phyloP scores from a whole-genome alignment of 257 asterid genomes.

The Anisodus tanguticus region DNA sequence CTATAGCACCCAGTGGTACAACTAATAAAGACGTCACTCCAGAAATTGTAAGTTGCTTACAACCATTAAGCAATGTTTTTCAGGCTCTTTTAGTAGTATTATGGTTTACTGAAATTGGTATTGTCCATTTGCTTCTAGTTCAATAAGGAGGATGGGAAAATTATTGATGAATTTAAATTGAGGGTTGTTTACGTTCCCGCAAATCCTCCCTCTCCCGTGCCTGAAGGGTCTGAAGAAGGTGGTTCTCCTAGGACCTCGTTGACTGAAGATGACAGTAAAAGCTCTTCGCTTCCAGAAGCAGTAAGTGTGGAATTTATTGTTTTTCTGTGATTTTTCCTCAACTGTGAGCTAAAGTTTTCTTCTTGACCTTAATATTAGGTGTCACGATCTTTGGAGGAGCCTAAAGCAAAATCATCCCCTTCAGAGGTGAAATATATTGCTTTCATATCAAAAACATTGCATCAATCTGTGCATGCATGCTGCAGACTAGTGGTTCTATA shows the following conservation, averaged over 20 bases:
- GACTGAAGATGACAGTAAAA: slow-evolving; percentile 61
- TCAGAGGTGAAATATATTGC: slow-evolving; percentile 53
- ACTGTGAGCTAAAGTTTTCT: slow-evolving; percentile 28
- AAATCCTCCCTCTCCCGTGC: slow-evolving; percentile 93
- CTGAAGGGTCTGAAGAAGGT: slow-evolving; percentile 93
- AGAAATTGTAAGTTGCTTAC: slow-evolving; percentile 63
- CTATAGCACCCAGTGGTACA: slow-evolving; percentile 65
- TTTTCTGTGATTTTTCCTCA: slow-evolving; percentile 22
- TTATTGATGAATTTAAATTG: slow-evolving; percentile 69
- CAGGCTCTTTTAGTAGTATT: slow-evolving; percentile 13
- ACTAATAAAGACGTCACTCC: slow-evolving; percentile 62
- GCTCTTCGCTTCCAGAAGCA: slow-evolving; percentile 52
- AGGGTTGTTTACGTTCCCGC: slow-evolving; percentile 84
- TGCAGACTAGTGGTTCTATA: background rate
- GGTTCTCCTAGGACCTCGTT: slow-evolving; percentile 68
- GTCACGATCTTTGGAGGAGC: slow-evolving; percentile 54
- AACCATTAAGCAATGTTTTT: background rate
- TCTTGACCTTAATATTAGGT: slow-evolving; percentile 42
- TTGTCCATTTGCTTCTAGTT: slow-evolving; percentile 51
- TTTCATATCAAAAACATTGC: background rate
- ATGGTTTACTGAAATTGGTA: background rate
- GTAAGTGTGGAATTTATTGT: slow-evolving; percentile 46
- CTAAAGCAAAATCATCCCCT: slow-evolving; percentile 47
- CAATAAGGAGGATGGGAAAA: slow-evolving; percentile 63
- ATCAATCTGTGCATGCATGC: background rate